A percentile compares a stretch with the other conserved stretches of the same genome.
Evolutionary conservation across 2,329 filamentous ascomycete species (phyloP).

Genomic region (Diplodia scrobiculata): DNA sequence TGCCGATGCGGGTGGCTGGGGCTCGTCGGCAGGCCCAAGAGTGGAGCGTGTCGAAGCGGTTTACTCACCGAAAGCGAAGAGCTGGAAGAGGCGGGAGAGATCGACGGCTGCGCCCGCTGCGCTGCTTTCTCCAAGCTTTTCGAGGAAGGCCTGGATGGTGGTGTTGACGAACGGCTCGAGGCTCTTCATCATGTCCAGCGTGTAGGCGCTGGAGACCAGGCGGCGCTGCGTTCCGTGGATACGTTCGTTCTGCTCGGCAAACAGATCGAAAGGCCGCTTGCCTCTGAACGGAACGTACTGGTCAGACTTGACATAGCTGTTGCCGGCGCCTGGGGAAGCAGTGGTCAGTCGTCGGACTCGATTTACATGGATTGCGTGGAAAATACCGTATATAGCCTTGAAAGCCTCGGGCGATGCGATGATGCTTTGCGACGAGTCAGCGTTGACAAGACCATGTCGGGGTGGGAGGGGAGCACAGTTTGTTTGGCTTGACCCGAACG

Average conservation of each 20-base stretch:
- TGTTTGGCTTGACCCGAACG: conserved; percentile 31
- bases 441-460: neutral
- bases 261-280: neutral
- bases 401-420: conserved; percentile 9
- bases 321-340: neutral
- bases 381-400: neutral
- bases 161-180: conserved; percentile 8
- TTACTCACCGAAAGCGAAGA: conserved; percentile 11
- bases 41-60: no score
- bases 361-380: neutral
- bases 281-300: neutral
- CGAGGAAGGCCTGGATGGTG: neutral
- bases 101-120: neutral
- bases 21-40: no score
- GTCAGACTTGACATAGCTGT: neutral
- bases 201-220: neutral
- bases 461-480: neutral
- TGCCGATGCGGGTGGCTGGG: no score
- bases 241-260: neutral
- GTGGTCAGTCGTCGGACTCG: no score
- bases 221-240: conserved; percentile 3
- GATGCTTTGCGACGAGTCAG: neutral
- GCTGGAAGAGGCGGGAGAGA: neutral
- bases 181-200: conserved; percentile 17
- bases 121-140: neutral